phyloP scores from a whole-genome alignment of 805 yeast genomes.

The Pichia rugopelliculosa region DNA sequence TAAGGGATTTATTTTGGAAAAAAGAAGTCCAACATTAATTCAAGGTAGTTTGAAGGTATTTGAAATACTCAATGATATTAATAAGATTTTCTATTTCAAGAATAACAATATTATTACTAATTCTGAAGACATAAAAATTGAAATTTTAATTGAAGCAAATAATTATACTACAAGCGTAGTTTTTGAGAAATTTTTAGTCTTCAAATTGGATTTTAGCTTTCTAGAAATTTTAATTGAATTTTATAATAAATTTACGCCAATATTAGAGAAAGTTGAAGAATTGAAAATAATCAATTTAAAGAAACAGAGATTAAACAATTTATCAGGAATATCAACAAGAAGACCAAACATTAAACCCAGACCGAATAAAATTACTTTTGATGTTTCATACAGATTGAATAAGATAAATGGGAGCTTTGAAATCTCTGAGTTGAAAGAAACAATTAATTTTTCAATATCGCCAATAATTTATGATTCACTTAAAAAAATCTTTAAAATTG shows the following conservation, averaged over 20 bases:
- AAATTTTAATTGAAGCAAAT: conserved; percentile 28
- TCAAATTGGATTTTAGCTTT: conserved; percentile 15
- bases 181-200: conserved; percentile 35
- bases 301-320: neutral
- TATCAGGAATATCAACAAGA: neutral
- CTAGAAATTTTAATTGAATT: conserved; percentile 10
- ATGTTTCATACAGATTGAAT: neutral
- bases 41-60: conserved; percentile 43
- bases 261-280: conserved; percentile 6
- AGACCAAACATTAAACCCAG: neutral
- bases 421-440: neutral
- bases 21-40: conserved; percentile 33
- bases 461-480: conserved; percentile 2
- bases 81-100: conserved; percentile 22
- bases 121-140: conserved; percentile 49
- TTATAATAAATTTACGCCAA: conserved; percentile 11
- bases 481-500: neutral
- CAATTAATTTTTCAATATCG: neutral
- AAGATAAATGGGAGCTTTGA: neutral
- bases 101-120: conserved; percentile 14
- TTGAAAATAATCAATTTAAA: neutral
- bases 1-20: conserved; percentile 33
- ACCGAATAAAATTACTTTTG: neutral
- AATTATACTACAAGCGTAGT: conserved; percentile 32
- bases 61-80: conserved; percentile 19